Base-by-base conservation (phyloP, 163 green algal species). In the Picocystis sp. region DNA sequence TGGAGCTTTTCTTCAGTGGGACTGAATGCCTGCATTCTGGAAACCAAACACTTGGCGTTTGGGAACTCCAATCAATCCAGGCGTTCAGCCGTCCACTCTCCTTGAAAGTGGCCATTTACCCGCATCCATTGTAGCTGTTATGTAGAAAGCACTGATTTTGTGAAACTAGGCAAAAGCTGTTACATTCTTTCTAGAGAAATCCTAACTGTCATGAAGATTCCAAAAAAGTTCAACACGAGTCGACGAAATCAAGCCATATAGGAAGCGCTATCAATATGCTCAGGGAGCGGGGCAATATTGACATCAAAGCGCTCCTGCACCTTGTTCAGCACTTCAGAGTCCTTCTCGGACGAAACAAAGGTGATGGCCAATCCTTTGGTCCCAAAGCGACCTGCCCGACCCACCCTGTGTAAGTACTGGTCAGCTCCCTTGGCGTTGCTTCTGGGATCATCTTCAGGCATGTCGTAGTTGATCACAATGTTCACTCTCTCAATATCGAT, bases 381-480 rank as follows among this genome's bases (percentile, higher is more conserved):
- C 43, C 91, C 91, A 60, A 98, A 99, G 22, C 91, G 83, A 5
- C 91, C 91, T 43, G 89, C 89, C 50, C 89, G 78, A 15, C 89
- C 89, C 42, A 97, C 84, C 38, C 91, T 69, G 65, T 99, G 91
- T 41, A 99, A 77, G 76, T 99, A 99, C 1, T 88, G 96, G 79
- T 99, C 91, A 12, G 90, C 89, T 50, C 85, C 87, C 47, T 92
- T 91, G 59, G 80, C 83, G 47, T 93, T 73, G 11, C 8, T 10
- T 55, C 73, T 72, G 53, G 87, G 75, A 55, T 89, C 81, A 1
- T 82, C 91, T 71, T 95, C 82, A 6, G 91, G 91, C 91, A 99
- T 99, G 77, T 99, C 91, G 64, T 98, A 99, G 74, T 99, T 99
- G 77, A 99, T 95, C 17, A 99, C 91, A 54, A 99, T 95, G 74